A percentile compares a stretch with the other conserved stretches of the same genome.
These are phyloP conservation scores for Saccharomycopsis fibuligera DNA, from an alignment of 805 yeast genomes.

Conservation along the genomic window DNA sequence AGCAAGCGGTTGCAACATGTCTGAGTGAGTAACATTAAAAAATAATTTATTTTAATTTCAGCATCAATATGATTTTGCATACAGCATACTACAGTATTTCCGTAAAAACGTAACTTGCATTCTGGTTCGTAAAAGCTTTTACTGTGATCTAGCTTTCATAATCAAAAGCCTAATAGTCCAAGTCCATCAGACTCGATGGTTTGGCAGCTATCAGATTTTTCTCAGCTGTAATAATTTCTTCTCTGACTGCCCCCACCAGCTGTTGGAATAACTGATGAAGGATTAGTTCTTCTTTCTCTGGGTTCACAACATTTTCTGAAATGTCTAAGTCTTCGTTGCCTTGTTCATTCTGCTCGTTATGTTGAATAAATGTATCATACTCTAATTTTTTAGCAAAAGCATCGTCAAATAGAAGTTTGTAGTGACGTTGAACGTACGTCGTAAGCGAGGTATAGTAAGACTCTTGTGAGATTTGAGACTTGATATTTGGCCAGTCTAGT, in stretches of 20 bases:
- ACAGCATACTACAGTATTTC: too few species aligned
- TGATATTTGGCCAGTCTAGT: conserved; percentile 12
- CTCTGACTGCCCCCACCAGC: conserved; percentile 13
- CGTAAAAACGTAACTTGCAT: too few species aligned
- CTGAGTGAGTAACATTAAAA: too few species aligned
- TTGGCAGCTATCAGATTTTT: not conserved
- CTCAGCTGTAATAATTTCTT: conserved; percentile 9
- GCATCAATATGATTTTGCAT: too few species aligned
- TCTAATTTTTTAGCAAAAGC: conserved; percentile 7
- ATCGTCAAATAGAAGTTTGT: conserved; percentile 4
- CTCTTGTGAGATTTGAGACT: not conserved
- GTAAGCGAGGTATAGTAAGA: conserved; percentile 2
- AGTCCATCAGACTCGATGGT: not conserved
- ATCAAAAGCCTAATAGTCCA: not conserved
- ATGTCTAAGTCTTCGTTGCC: not conserved
- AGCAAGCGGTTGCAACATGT: too few species aligned
- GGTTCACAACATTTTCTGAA: not conserved
- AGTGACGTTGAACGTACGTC: conserved; percentile 6
- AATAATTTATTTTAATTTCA: too few species aligned
- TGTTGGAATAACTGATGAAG: not conserved
- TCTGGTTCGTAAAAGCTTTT: too few species aligned
- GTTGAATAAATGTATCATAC: conserved; percentile 6
- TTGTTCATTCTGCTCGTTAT: not conserved
- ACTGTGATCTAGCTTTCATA: too few species aligned
- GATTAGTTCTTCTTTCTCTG: not conserved